These are phyloP conservation scores for Pelargonium citronellum DNA, from an alignment of 441 rosid genomes.

Conservation along the genomic window DNA sequence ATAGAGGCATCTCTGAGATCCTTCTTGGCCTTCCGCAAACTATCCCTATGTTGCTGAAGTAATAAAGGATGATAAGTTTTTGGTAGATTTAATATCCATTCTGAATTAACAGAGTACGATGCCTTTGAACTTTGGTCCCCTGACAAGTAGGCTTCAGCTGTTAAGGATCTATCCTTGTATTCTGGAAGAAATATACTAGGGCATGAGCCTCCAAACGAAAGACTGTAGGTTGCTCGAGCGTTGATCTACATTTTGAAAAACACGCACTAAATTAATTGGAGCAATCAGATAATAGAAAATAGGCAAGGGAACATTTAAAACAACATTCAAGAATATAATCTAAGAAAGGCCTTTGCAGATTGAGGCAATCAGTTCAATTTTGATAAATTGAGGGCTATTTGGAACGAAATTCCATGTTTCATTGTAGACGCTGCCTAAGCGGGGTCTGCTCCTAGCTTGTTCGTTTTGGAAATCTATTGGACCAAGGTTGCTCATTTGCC, in stretches of 20 bases:
- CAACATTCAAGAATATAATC: not conserved
- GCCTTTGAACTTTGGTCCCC: conserved; percentile 30
- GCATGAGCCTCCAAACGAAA: conserved; percentile 65
- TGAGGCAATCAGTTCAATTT: not conserved
- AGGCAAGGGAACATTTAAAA: conserved; percentile 8
- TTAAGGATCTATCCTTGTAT: conserved; percentile 31
- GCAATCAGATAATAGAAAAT: conserved; percentile 6
- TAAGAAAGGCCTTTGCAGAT: not conserved
- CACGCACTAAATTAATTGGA: conserved; percentile 14
- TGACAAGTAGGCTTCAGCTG: conserved; percentile 27
- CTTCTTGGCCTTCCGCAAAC: conserved; percentile 45
- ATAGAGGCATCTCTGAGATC: conserved; percentile 39
- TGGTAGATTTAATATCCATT: conserved; percentile 74
- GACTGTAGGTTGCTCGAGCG: conserved; percentile 81
- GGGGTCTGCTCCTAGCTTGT: not conserved
- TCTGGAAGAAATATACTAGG: conserved; percentile 60
- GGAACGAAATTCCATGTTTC: not conserved
- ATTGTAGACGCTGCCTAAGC: not conserved
- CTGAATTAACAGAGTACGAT: conserved; percentile 29
- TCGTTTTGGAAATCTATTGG: not conserved
- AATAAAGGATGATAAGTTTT: conserved; percentile 82
- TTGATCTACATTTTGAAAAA: conserved; percentile 49
- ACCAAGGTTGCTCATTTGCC: not conserved
- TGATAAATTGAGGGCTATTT: not conserved
- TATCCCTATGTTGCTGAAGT: conserved; percentile 71